Evolutionary conservation across 2,329 filamentous ascomycete genomes (phyloP).

Genomic region (Fusarium lateritium): DNA sequence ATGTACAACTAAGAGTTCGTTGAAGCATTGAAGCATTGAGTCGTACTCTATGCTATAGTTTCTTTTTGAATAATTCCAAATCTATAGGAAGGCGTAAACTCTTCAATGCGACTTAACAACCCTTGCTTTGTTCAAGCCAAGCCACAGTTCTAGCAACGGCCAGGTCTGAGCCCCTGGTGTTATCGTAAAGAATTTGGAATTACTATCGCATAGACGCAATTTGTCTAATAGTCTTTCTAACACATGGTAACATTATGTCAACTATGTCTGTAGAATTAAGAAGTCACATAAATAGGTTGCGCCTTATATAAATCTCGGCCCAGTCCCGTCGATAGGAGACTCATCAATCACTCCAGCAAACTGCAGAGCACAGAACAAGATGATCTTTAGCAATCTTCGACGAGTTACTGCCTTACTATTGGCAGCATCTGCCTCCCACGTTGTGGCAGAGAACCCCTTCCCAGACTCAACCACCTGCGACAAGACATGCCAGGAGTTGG

Average conservation of each 20-base stretch:
- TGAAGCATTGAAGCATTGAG: neutral
- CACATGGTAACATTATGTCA: too few relatives aligned
- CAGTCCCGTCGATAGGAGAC: neutral
- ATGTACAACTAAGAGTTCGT: fast-evolving
- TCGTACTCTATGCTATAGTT: too few relatives aligned
- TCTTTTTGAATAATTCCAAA: neutral
- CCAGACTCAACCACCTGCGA: slow-evolving; percentile 21
- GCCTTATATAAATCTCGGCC: neutral
- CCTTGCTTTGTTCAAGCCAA: neutral
- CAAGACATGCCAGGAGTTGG: neutral
- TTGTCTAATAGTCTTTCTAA: too few relatives aligned
- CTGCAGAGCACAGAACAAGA: neutral
- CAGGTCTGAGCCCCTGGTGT: neutral
- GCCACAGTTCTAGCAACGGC: too few relatives aligned
- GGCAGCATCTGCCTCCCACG: neutral
- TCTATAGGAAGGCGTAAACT: neutral
- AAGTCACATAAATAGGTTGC: neutral
- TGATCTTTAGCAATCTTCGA: neutral
- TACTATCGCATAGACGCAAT: too few relatives aligned
- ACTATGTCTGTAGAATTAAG: neutral
- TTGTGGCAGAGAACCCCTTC: neutral
- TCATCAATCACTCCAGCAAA: neutral
- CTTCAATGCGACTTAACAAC: too few relatives aligned
- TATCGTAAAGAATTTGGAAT: neutral
- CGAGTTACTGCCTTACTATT: neutral